Conservation (phyloP, 2,329 filamentous ascomycete genomes). For the Apiospora rasikravindrae region DNA sequence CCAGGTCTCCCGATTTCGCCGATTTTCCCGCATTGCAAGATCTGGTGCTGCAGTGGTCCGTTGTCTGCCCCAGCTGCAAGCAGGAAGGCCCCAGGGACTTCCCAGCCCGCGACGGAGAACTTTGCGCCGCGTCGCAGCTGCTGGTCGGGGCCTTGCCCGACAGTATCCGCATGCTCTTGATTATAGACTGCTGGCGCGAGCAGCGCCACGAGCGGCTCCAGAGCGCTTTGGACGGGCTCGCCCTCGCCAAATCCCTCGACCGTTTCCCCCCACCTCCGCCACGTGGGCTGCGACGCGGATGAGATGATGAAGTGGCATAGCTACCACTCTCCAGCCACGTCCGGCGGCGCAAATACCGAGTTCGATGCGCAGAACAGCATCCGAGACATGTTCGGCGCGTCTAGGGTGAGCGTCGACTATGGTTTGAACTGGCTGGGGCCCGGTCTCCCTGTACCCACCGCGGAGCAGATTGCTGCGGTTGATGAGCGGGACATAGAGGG, state of each 20-base stretch:
- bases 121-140: background rate
- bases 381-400: background rate
- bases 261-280: background rate
- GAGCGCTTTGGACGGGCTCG: background rate
- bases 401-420: background rate
- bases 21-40: background rate
- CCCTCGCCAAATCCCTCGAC: background rate
- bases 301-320: background rate
- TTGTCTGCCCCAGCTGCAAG: background rate
- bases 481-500: background rate
- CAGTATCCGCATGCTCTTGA: background rate
- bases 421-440: background rate
- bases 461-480: background rate
- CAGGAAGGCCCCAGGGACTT: background rate
- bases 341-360: background rate
- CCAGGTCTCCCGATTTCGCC: background rate
- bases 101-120: background rate
- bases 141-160: background rate
- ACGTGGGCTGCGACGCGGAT: background rate
- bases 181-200: background rate
- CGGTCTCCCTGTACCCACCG: background rate
- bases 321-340: background rate
- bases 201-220: background rate
- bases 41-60: background rate
- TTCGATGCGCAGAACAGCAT: background rate